Conservation (phyloP, 2,329 filamentous ascomycete genomes). For the Fusarium dlaminii region DNA sequence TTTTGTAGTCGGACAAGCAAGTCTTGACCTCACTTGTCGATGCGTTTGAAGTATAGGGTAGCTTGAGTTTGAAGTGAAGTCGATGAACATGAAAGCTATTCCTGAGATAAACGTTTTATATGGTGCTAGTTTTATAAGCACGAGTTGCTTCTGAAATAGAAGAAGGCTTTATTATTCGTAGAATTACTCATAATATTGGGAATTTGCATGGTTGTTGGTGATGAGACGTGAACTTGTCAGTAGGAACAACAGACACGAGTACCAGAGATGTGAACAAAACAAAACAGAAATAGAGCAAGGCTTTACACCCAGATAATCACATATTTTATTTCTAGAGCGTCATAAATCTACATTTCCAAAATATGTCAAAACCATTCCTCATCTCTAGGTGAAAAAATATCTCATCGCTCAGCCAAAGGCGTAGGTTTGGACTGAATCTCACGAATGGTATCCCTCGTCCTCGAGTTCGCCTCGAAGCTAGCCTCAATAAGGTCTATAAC, state of each 20-base stretch:
- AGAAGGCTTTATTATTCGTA: accelerated
- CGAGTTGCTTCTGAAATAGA: accelerated
- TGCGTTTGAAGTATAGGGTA: background rate
- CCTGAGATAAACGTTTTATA: no score
- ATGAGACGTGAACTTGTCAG: accelerated
- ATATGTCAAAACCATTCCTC: background rate
- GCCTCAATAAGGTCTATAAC: constrained; percentile 70
- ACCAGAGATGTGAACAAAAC: accelerated
- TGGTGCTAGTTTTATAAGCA: no score
- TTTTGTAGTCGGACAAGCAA: background rate
- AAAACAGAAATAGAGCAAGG: background rate
- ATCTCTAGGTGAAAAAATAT: background rate
- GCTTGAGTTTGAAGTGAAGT: background rate
- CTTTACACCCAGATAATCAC: background rate
- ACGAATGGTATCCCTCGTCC: constrained; percentile 65
- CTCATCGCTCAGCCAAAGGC: constrained; percentile 44
- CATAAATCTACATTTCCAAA: background rate
- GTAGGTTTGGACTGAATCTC: constrained; percentile 65
- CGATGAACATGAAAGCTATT: no score
- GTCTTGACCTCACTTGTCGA: background rate
- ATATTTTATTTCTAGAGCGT: background rate
- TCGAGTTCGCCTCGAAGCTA: constrained; percentile 71
- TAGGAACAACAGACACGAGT: accelerated
- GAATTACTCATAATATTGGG: accelerated
- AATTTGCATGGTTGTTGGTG: no score